Evolutionary conservation across 768 basidiomycete species (phyloP), one percentile per base, ranked within the genome.

Genomic region (Boletus barrowsii): DNA sequence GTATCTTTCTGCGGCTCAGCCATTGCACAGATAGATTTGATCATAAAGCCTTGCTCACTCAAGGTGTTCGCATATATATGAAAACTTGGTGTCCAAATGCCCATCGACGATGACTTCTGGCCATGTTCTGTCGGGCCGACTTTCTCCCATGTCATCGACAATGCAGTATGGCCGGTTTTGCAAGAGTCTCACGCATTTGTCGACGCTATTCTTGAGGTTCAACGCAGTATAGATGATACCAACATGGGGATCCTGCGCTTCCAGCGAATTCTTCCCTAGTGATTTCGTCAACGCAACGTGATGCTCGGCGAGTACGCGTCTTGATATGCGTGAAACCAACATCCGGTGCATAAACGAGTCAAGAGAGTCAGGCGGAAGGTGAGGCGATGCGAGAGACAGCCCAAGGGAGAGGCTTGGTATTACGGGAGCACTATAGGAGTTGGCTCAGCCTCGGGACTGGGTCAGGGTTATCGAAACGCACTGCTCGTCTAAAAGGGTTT

Each of bases 291-390:
- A 76, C 2, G 90, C 88, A 49, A 94, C 82, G 61, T 96, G 93
- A 60, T 96, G 93, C 66, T 94, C 90, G 5, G 84, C 89, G 22
- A 96, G 79, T 32, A 96, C 93, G 32, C 93, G 84, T 20, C 93
- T 81, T 13, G 92, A 93, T 68, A 94, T 93, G 49, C 93, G 81
- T 3, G 93, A 94, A 46, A 92, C 81, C 10, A 96, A 79, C 93
- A 96, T 96, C 22, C 92, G 83, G 22, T 85, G 82, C 87, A 93
- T 91, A 69, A 93, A 92, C 3, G 88, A 79, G 68, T 94, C 92
- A 13, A 95, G 77, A 39, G 81, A 78, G 54, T 93, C 90, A 0
- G 93, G 86, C 0, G 82, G 76, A 9, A 95, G 79, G 66, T 86
- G 83, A 1, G 84, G 86, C 15, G 92, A 93, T 0, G 90, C 84